Conservation (phyloP, 768 basidiomycete species). For the Tricholoma flavovirens region DNA sequence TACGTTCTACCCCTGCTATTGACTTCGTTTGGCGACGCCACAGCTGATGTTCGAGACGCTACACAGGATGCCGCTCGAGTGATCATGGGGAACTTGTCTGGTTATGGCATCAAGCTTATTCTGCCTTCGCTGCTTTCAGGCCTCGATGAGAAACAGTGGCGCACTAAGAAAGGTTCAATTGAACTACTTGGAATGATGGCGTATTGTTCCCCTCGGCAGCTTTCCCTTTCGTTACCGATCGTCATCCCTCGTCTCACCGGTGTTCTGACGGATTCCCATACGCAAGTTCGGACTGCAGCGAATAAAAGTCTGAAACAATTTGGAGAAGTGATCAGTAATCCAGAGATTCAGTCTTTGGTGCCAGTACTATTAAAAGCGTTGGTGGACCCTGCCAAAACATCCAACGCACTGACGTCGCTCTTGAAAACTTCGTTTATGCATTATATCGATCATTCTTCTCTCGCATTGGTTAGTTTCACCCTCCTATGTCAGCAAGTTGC, state of each 20-base stretch:
- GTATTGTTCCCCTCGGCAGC: constrained; percentile 92
- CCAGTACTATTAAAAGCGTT: constrained; percentile 89
- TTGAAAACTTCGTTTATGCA: constrained; percentile 96
- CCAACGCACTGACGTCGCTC: constrained; percentile 76
- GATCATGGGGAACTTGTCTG: constrained; percentile 94
- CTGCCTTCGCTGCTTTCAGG: constrained; percentile 85
- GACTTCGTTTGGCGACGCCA: constrained; percentile 79
- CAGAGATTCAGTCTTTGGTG: constrained; percentile 90
- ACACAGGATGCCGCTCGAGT: constrained; percentile 87
- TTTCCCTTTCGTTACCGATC: constrained; percentile 91
- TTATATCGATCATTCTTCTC: constrained; percentile 94
- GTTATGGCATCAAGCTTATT: constrained; percentile 93
- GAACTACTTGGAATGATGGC: constrained; percentile 98
- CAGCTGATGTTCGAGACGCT: constrained; percentile 86
- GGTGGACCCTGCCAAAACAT: constrained; percentile 90
- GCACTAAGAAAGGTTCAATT: constrained; percentile 95
- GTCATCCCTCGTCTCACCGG: constrained; percentile 95
- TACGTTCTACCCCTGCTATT: constrained; percentile 81
- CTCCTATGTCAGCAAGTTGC: neutral
- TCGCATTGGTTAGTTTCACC: constrained; percentile 67
- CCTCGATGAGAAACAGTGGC: constrained; percentile 97
- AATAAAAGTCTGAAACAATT: constrained; percentile 97
- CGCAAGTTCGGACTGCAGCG: constrained; percentile 88
- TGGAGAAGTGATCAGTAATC: constrained; percentile 97
- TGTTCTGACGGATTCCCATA: constrained; percentile 94